Evolutionary conservation across 495 filamentous ascomycete genomes (phyloP).

Genomic region (Ascobolus immersus): DNA sequence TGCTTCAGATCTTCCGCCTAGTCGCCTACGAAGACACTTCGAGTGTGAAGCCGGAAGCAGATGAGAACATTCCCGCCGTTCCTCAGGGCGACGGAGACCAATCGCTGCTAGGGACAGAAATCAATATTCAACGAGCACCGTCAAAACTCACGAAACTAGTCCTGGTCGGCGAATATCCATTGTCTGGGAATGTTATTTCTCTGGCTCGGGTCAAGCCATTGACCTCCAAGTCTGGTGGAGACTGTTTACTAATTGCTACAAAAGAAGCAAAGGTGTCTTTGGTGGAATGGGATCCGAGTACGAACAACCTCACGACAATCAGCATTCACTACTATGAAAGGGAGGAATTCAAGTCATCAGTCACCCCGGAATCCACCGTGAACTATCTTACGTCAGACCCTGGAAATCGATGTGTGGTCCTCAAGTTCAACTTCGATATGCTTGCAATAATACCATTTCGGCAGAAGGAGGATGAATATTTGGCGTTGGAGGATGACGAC

Average conservation of each 20-base stretch:
- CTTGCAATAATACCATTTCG: conserved; percentile 85
- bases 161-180: conserved; percentile 53
- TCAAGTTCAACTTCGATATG: conserved; percentile 72
- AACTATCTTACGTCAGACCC: conserved; percentile 75
- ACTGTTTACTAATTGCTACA: conserved; percentile 60
- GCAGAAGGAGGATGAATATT: conserved; percentile 59
- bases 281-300: conserved; percentile 79
- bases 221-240: conserved; percentile 49
- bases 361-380: conserved; percentile 48
- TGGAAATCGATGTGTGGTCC: conserved; percentile 67
- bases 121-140: conserved; percentile 27
- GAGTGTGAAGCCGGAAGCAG: background rate
- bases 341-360: conserved; percentile 34
- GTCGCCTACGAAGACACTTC: conserved; percentile 24
- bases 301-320: conserved; percentile 50
- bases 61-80: conserved; percentile 8
- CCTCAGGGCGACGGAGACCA: conserved; percentile 29
- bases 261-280: conserved; percentile 78
- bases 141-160: conserved; percentile 48
- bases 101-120: conserved; percentile 32
- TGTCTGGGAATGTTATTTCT: conserved; percentile 62
- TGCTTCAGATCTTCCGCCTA: conserved; percentile 64
- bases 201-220: conserved; percentile 47
- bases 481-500: conserved; percentile 68
- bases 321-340: conserved; percentile 96